phyloP scores from a whole-genome alignment of 1,284 basidiomycete genomes.

The Irpex rosettiformis region DNA sequence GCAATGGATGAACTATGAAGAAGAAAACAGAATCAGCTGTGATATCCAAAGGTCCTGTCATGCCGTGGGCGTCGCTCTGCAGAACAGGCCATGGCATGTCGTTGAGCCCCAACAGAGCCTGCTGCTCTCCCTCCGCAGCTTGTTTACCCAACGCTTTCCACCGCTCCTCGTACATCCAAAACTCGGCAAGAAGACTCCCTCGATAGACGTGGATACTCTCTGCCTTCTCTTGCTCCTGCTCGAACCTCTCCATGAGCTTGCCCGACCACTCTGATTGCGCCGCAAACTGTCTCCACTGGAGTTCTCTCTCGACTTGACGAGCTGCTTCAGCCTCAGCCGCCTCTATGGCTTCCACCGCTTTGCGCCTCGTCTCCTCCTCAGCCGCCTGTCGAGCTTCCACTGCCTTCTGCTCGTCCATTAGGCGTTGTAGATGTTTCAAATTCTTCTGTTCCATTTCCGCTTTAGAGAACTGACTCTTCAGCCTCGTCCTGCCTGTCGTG shows the following conservation, averaged over 20 bases:
- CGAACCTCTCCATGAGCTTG: background rate
- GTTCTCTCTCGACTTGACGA: background rate
- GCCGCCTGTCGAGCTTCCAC: background rate
- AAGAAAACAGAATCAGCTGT: constrained; percentile 26
- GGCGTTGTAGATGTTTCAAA: background rate
- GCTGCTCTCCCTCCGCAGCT: background rate
- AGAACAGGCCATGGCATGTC: constrained; percentile 46
- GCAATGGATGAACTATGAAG: constrained; percentile 36
- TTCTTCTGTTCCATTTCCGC: background rate
- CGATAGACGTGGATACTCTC: background rate
- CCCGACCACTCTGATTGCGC: background rate
- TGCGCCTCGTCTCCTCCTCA: background rate
- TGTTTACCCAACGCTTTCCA: constrained; percentile 14
- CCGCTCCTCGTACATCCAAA: constrained; percentile 14
- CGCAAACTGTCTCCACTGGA: background rate
- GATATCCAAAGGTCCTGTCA: constrained; percentile 22
- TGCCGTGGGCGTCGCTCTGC: constrained; percentile 15
- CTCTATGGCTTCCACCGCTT: background rate
- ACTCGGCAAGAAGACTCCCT: background rate
- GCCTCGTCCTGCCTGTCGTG: background rate
- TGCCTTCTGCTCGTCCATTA: too few relatives aligned
- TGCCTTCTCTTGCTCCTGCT: background rate
- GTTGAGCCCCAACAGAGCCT: constrained; percentile 1
- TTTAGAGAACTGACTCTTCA: background rate
- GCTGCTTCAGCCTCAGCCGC: background rate